Evolutionary conservation across 2,329 filamentous ascomycete species (phyloP), one percentile per base, ranked within the genome.

Genomic region (Exserohilum rostratum): DNA sequence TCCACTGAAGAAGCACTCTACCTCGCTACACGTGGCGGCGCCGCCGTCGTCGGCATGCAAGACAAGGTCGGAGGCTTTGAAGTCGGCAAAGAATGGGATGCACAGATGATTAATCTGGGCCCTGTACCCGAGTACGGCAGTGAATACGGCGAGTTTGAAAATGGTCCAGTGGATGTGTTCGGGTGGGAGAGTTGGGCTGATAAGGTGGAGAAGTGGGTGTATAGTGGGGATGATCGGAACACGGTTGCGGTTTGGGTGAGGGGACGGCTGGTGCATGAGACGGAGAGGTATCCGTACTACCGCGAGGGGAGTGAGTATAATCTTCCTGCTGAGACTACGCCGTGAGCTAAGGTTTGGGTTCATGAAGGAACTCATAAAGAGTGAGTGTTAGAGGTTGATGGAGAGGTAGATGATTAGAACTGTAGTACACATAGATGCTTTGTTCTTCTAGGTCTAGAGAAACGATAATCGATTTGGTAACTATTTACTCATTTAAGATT

Each of bases 121-220:
- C 57, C 45, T 5, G 79, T 78, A 5, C 51, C 44, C 2, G 71
- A 69, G 3, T 71, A 65, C 0, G 70, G 55, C 3, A 63, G 62
- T 12, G 55, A 46, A 1, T 73, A 70, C 1, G 77, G 77, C 1
- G 76, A 76, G 5, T 74, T 78, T 3, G 80, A 79, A 1, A 79
- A 82, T 3, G 87, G 88, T 0, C 86, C 87, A 42, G 91, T 97
- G 0, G 92, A 97, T 75, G 75, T 97, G 0, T 99, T 97, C 79
- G 93, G 92, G 1, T 91, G 88, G 85, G 93, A 98, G 82, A 85
- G 71, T n/a, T 96, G 90, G 91, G 85, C 89, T 34, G 91, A 98
- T 68, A 85, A 81, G 68, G 78, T 98, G 10, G 90, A 91, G 47
- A 99, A 99, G 80, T 99, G 95, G 95, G 80, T 98, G 57, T 99